phyloP scores from a whole-genome alignment of 2,329 filamentous ascomycete genomes.

The Herpotrichia juniperi region DNA sequence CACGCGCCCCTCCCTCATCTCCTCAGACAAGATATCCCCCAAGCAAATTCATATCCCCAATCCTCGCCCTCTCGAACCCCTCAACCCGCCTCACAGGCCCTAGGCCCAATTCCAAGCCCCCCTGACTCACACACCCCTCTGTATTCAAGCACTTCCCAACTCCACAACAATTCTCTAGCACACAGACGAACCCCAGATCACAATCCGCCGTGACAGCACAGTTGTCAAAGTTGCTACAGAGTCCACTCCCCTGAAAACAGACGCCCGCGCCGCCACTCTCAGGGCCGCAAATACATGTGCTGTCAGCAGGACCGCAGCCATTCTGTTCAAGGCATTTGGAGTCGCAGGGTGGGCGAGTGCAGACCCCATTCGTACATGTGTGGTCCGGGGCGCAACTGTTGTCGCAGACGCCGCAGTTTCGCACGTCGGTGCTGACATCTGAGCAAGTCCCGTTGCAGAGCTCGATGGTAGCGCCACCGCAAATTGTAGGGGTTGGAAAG shows the following conservation, averaged over 20 bases:
- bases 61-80: too few species aligned
- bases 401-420: conserved; percentile 36
- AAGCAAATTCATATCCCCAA: too few species aligned
- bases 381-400: conserved; percentile 28
- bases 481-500: conserved; percentile 15
- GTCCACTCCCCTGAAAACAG: conserved; percentile 31
- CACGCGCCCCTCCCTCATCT: too few species aligned
- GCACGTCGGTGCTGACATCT: conserved; percentile 23
- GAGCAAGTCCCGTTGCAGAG: conserved; percentile 31
- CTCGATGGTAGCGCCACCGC: conserved; percentile 15
- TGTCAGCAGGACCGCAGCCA: conserved; percentile 25
- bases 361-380: conserved; percentile 42
- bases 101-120: background rate
- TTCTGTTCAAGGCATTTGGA: conserved; percentile 31
- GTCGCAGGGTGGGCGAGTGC: conserved; percentile 34
- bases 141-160: conserved; percentile 21
- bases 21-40: too few species aligned
- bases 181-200: conserved; percentile 21
- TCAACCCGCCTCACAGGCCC: background rate
- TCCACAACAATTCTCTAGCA: conserved; percentile 24
- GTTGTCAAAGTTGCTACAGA: conserved; percentile 12
- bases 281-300: conserved; percentile 33
- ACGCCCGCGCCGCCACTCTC: conserved; percentile 29
- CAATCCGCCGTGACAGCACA: conserved; percentile 21
- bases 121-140: conserved; percentile 15